Evolutionary conservation across 768 basidiomycete species (phyloP).

Genomic region (Boletus rubroflammeus): DNA sequence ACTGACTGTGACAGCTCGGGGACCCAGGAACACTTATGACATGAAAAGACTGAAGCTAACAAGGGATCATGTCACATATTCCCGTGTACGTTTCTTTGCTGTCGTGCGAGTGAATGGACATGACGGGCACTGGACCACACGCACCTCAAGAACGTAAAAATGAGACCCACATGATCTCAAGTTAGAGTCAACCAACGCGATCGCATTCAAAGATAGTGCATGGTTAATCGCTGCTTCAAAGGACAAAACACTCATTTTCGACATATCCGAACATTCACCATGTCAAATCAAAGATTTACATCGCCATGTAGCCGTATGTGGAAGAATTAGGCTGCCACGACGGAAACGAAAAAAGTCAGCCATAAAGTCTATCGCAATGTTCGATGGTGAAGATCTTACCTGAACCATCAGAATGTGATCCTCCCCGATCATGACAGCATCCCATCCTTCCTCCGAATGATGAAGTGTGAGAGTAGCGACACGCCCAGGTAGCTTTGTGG

Average conservation of each 20-base stretch:
- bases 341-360: background rate
- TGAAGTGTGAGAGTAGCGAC: constrained; percentile 17
- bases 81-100: background rate
- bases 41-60: background rate
- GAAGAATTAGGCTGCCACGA: constrained; percentile 7
- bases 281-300: constrained; percentile 15
- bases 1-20: background rate
- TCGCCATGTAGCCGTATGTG: constrained; percentile 27
- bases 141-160: background rate
- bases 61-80: background rate
- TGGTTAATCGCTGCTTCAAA: background rate
- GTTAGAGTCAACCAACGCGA: background rate
- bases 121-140: background rate
- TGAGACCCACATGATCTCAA: background rate
- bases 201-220: background rate
- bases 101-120: background rate
- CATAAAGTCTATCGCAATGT: background rate
- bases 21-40: background rate
- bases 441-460: constrained; percentile 20
- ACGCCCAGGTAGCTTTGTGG: constrained; percentile 30
- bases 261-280: background rate
- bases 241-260: background rate
- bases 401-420: constrained; percentile 34
- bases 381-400: constrained; percentile 13
- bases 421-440: constrained; percentile 36